Base-by-base conservation (phyloP, 345 rosid genomes). In the Nephelium lappaceum region DNA sequence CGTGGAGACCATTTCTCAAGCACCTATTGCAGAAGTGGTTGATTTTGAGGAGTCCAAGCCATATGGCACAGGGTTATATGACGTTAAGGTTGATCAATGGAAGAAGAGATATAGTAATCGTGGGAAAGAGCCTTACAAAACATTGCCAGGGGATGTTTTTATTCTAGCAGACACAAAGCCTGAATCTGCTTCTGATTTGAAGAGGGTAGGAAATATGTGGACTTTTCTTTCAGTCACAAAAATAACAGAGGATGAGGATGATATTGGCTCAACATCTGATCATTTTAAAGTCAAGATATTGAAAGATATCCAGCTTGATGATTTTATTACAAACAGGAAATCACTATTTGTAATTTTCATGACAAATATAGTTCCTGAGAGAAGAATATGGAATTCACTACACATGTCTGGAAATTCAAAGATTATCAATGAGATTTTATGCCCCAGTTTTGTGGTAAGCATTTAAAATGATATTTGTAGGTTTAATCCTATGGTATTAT, bases 71-170 rank as follows among this genome's bases (percentile, higher is more conserved):
- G 55, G 51, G 6, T 57, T 71, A 14, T 85, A 80, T 71, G 69
- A 79, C 70, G 66, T 82, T 65, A 53, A n/a, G 47, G 84, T 81
- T 18, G 81, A 82, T 65, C 11, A 23, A 19, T 87, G 92, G 90
- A 81, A 39, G 66, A 89, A 79, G 67, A 77, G 80, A 66, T 65
- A 19, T 18, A 78, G 45, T 31, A 66, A 18, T 57, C 41, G 24
- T 58, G 81, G 67, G n/a, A 79, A 63, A 41, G 84, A 76, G 74
- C 78, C 83, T 27, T 89, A 83, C 77, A 84, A 67, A 69, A 84
- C 88, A 36, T 69, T 79, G 77, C 87, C 84, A 7, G 85, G 86
- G 16, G 91, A 86, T 62, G 47, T 88, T 27, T 36, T 86, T 23
- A 18, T 84, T 39, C 42, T 90, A 27, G 65, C 86, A 3, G 69